Conservation (phyloP, 768 basidiomycete species). For the Agaricus subrufescens region DNA sequence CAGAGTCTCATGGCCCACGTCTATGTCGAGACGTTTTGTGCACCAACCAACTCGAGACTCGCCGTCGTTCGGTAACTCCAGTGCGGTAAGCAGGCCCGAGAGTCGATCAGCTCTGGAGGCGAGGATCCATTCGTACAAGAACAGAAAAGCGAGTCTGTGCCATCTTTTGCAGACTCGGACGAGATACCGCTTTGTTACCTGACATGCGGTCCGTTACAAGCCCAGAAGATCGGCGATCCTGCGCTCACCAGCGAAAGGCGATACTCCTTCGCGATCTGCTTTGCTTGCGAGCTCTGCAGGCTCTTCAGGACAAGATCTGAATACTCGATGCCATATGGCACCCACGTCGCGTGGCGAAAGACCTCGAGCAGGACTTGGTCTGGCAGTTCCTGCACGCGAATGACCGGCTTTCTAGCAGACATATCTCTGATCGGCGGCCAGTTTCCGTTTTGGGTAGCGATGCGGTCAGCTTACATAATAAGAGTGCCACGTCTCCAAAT, state of each 20-base stretch:
- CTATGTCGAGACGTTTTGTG: constrained; percentile 18
- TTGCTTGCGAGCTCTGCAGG: constrained; percentile 10
- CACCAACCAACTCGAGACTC: constrained; percentile 17
- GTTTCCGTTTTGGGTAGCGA: too few species aligned
- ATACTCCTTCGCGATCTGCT: constrained; percentile 12
- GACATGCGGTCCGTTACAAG: neutral
- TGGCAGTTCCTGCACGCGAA: constrained; percentile 17
- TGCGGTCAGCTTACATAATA: constrained; percentile 1
- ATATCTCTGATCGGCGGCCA: constrained; percentile 2
- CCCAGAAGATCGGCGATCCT: neutral
- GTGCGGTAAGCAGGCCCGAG: neutral
- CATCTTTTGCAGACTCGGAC: constrained; percentile 19
- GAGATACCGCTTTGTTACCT: constrained; percentile 10
- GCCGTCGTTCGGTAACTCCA: neutral
- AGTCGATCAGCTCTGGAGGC: constrained; percentile 12
- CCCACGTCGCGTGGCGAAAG: constrained; percentile 21
- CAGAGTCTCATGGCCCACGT: constrained; percentile 9
- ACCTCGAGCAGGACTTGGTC: constrained; percentile 24
- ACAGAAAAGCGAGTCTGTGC: constrained; percentile 16
- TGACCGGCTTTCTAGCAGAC: constrained; percentile 16
- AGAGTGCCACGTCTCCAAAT: constrained; percentile 4
- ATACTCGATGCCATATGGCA: constrained; percentile 17
- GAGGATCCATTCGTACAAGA: constrained; percentile 19
- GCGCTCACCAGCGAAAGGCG: constrained; percentile 19
- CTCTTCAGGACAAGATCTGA: constrained; percentile 11